Percentiles rank a stretch among this genome's conserved stretches.
phyloP scores from a whole-genome alignment of 148 eudicot genomes.

The Vaccinium macrocarpon region DNA sequence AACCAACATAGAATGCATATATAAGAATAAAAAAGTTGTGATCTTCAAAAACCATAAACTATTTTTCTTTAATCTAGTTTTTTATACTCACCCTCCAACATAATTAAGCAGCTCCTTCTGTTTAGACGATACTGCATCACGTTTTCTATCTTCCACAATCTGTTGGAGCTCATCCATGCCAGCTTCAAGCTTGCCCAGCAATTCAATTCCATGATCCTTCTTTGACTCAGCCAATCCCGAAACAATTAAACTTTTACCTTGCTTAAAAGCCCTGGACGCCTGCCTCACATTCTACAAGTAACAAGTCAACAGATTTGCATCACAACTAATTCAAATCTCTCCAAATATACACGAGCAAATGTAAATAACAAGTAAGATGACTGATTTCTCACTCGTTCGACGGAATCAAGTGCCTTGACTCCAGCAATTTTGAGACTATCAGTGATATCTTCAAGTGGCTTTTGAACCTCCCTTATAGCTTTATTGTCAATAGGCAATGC shows the following conservation, averaged over 20 bases:
- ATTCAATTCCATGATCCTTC: conserved; percentile 71
- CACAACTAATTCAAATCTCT: background rate
- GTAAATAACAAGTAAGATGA: background rate
- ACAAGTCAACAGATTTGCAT: conserved; percentile 19
- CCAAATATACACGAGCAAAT: background rate
- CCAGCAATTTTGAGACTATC: conserved; percentile 91
- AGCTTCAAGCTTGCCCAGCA: conserved; percentile 79
- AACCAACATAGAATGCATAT: conserved; percentile 11
- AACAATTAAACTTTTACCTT: conserved; percentile 72
- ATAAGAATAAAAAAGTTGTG: background rate
- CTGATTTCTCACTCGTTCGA: conserved; percentile 67
- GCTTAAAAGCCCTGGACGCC: conserved; percentile 77
- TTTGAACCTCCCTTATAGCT: conserved; percentile 95
- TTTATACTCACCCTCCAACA: conserved; percentile 74
- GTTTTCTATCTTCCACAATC: conserved; percentile 77
- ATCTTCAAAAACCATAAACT: background rate
- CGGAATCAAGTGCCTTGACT: conserved; percentile 80
- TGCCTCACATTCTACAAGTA: conserved; percentile 72
- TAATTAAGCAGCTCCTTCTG: conserved; percentile 86
- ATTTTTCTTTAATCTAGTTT: background rate
- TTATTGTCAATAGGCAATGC: conserved; percentile 89
- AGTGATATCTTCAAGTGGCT: conserved; percentile 91
- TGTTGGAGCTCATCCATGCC: conserved; percentile 82
- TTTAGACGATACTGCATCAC: conserved; percentile 73
- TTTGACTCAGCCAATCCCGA: conserved; percentile 85